Percentiles rank a stretch among this genome's conserved stretches.
Evolutionary conservation across 768 basidiomycete genomes (phyloP).

Genomic region (Porphyrellus cyaneotinctus): DNA sequence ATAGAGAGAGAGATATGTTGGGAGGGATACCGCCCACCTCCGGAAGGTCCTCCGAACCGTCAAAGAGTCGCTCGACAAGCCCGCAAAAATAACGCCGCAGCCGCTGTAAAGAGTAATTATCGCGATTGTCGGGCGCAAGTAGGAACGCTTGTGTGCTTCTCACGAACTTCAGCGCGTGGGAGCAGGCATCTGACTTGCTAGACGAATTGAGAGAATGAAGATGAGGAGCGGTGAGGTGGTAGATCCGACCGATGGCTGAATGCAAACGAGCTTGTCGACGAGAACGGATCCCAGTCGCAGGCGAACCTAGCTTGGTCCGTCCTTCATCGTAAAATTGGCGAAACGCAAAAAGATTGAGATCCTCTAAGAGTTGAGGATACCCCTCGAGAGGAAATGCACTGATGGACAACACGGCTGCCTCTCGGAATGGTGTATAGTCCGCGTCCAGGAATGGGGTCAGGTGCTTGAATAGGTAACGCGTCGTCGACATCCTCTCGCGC

Average conservation of each 20-base stretch:
- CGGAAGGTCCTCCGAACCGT: conserved; percentile 63
- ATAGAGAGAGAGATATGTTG: conserved; percentile 74
- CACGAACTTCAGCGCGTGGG: conserved; percentile 82
- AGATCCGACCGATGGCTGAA: conserved; percentile 86
- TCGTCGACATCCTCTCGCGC: conserved; percentile 76
- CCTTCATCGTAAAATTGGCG: conserved; percentile 77
- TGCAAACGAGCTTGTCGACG: conserved; percentile 76
- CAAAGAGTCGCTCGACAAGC: conserved; percentile 80
- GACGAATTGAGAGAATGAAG: conserved; percentile 66
- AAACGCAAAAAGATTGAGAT: conserved; percentile 73
- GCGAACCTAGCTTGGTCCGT: conserved; percentile 44
- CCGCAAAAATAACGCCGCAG: conserved; percentile 90
- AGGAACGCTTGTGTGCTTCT: conserved; percentile 78
- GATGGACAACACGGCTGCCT: conserved; percentile 83
- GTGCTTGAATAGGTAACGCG: conserved; percentile 78
- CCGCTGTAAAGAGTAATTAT: conserved; percentile 72
- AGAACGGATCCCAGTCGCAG: conserved; percentile 48
- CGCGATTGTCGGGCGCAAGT: conserved; percentile 64
- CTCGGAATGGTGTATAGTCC: conserved; percentile 78
- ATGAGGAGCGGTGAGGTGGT: conserved; percentile 76
- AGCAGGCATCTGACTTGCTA: conserved; percentile 67
- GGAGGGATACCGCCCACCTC: conserved; percentile 71
- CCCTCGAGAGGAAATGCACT: conserved; percentile 77
- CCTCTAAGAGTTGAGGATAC: conserved; percentile 80
- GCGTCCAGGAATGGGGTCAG: conserved; percentile 85